phyloP scores from a whole-genome alignment of 805 yeast genomes.

The Wickerhamomyces chambardii region DNA sequence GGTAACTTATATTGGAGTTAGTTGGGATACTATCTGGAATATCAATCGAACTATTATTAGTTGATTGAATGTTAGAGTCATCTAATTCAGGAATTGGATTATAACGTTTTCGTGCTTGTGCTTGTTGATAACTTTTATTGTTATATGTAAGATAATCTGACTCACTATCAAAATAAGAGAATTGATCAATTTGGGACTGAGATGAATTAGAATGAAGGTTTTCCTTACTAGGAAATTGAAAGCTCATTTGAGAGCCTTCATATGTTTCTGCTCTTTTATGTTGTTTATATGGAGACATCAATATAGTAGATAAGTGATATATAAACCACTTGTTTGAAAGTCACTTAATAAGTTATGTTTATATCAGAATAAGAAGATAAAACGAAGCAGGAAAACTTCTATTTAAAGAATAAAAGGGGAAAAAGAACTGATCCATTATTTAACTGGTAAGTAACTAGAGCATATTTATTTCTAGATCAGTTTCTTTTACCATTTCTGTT shows the following conservation, averaged over 20 bases:
- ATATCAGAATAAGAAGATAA: too few relatives aligned
- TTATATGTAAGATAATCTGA: neutral
- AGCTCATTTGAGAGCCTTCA: slow-evolving; percentile 28
- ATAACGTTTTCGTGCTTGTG: too few relatives aligned
- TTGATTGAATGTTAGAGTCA: slow-evolving; percentile 4
- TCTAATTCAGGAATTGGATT: slow-evolving; percentile 1
- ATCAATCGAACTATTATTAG: neutral
- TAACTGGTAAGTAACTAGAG: too few relatives aligned
- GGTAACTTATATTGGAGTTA: slow-evolving; percentile 17
- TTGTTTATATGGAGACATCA: slow-evolving; percentile 7
- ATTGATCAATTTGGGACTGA: slow-evolving; percentile 10
- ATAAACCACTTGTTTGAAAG: too few relatives aligned
- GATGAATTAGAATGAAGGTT: slow-evolving; percentile 6
- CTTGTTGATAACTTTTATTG: neutral
- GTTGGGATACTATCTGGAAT: slow-evolving; percentile 8
- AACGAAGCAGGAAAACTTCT: too few relatives aligned
- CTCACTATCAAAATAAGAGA: slow-evolving; percentile 17
- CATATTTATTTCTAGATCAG: too few relatives aligned
- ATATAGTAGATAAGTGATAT: too few relatives aligned
- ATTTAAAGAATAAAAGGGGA: too few relatives aligned
- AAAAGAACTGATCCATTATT: too few relatives aligned
- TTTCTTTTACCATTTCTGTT: too few relatives aligned
- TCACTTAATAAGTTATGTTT: too few relatives aligned
- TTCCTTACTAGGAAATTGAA: slow-evolving; percentile 27
- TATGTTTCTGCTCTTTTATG: slow-evolving; percentile 25